Evolutionary conservation across 2,329 filamentous ascomycete species (phyloP).

Genomic region (Teratosphaeria nubilosa): DNA sequence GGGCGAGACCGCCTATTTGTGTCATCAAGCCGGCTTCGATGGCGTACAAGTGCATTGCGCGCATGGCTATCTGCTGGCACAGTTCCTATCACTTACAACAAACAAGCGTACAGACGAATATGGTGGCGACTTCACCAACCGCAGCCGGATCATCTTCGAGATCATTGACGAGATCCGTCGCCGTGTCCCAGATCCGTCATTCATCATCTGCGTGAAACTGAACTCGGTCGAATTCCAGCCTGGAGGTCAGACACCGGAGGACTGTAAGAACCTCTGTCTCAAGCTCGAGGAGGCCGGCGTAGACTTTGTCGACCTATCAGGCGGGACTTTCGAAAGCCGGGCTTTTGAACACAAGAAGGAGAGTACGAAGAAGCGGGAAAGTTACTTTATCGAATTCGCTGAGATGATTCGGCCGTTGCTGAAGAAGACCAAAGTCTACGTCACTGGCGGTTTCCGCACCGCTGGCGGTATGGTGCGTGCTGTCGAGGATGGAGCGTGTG

Average conservation of each 20-base stretch:
- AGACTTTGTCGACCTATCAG: constrained; percentile 17
- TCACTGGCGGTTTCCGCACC: constrained; percentile 24
- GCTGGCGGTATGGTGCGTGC: constrained; percentile 20
- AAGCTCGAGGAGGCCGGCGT: constrained; percentile 12
- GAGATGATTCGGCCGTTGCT: constrained; percentile 19
- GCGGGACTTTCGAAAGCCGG: constrained; percentile 19
- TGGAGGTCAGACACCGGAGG: constrained; percentile 18
- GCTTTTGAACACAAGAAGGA: constrained; percentile 24
- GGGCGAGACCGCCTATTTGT: constrained; percentile 17
- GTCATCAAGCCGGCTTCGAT: constrained; percentile 10
- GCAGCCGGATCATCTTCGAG: constrained; percentile 30
- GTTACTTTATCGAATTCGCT: constrained; percentile 24
- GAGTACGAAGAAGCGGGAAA: constrained; percentile 17
- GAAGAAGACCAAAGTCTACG: constrained; percentile 23
- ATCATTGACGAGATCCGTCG: constrained; percentile 26
- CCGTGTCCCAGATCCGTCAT: constrained; percentile 14
- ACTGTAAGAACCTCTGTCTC: constrained; percentile 17
- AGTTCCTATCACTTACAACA: constrained; percentile 31
- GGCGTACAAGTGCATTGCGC: constrained; percentile 25
- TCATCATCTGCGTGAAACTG: constrained; percentile 23
- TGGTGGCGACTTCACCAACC: constrained; percentile 32
- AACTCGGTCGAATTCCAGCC: constrained; percentile 23
- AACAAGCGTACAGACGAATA: constrained; percentile 34
- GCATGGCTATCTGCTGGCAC: constrained; percentile 34
- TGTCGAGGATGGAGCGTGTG: constrained; percentile 12